Evolutionary conservation across 179 eudicot species (phyloP), one percentile per base, ranked within the genome.

Genomic region (Camellia oleifera): DNA sequence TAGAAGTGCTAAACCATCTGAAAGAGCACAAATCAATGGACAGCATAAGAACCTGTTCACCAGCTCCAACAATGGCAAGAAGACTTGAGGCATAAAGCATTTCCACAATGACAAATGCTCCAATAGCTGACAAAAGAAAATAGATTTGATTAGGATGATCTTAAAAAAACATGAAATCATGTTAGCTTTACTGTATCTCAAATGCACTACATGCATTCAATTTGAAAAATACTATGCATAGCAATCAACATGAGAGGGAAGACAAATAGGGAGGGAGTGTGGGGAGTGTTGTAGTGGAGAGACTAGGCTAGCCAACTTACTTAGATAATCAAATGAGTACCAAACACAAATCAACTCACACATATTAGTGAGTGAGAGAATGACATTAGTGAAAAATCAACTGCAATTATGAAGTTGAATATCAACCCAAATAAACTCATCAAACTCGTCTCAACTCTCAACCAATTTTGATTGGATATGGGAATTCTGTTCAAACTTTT

Each of bases 11-110:
- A 79, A 15, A 44, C 78, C 17, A 65, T 32, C 63, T 70, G 18
- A 65, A 48, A 46, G 17, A 20, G 7, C 17, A 32, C 52, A 76
- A 75, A 11, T 48, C 52, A 48, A 48, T 48, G 52, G 52, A 48
- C 52, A 48, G 52, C 52, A 48, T 7, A 48, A 4, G 52, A 63
- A 95, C 99, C 97, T 94, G 99, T 89, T 94, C 94, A 77, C 98
- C 99, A 88, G 99, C 99, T 81, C 99, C 99, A 77, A 95, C 99
- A 77, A 95, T 88, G 81, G 95, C 98, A 68, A 95, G 90, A 79
- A 95, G 92, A 83, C 90, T 91, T 78, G 99, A 84, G 70, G 90
- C 88, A 81, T 84, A 95, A 68, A 93, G 93, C 99, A 95, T 95
- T 83, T 95, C 98, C 74, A 92, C 96, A 61, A 94, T 90, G 67